Base-by-base conservation (phyloP, 805 yeast genomes). In the Pichia thaimueangensis region DNA sequence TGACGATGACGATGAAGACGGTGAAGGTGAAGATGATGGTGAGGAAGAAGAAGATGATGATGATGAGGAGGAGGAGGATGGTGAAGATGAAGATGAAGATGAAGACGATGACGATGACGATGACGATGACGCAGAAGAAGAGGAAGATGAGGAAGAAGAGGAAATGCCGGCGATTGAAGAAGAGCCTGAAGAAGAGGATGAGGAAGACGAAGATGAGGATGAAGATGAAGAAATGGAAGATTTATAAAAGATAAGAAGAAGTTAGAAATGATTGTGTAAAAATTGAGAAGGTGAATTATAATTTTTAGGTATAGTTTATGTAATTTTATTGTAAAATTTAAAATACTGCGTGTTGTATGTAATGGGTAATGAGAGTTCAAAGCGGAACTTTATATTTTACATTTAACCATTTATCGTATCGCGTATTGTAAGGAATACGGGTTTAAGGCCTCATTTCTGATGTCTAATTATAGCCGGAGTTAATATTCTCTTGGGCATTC, bases 11-110 rank as follows among this genome's bases (percentile, higher is more conserved):
- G 42, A 36, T 3, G 37, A 37, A 9, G 33, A 37, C 2, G 35
- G 39, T 13, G 35, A 23, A 2, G 36, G 31, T 1, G 36, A 24
- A 1, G 43, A 43, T 5, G 24, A 35, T 3, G 36, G 35, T 1
- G 33, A 38, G 5, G 43, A 37, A 3, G 48, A 45, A 4, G 38
- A 43, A 3, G 45, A 43, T 2, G 44, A 41, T 5, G 35, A 37
- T 5, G 44, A 39, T 2, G 42, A 37, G 15, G 30, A 31, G 2
- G 37, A 39, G 9, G 43, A 41, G 3, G 44, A 43, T 4, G 30
- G 30, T 16, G 43, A 34, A 3, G 42, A 35, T n/a, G 45, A 42
- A 11, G 44, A 37, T 8, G 46, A 43, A 1, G 46, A 38, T 5
- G 42, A 38, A 1, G 46, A 30, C 3, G 46, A 41, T 2, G 37